Evolutionary conservation across 179 eudicot genomes (phyloP).

Genomic region (Silene vulgaris): DNA sequence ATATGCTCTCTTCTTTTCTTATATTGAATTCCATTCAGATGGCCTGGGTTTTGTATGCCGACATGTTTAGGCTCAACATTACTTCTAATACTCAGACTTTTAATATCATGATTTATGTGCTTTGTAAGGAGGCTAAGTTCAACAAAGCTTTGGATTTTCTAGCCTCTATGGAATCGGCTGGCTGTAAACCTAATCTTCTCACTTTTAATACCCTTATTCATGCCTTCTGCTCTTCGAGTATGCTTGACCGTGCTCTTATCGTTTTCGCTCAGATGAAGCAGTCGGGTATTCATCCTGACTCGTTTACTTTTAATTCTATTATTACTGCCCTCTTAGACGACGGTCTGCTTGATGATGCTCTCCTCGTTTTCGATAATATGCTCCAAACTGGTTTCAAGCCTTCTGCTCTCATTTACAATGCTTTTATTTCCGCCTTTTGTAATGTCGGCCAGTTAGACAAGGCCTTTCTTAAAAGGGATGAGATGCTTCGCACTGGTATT

Average conservation of each 20-base stretch:
- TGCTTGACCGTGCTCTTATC: conserved; percentile 43
- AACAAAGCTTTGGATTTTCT: conserved; percentile 59
- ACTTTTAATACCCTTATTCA: conserved; percentile 57
- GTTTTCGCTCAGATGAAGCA: conserved; percentile 48
- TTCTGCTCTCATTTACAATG: conserved; percentile 51
- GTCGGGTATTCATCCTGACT: conserved; percentile 58
- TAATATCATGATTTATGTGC: conserved; percentile 69
- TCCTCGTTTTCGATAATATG: conserved; percentile 38
- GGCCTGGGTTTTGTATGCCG: conserved; percentile 65
- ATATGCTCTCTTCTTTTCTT: conserved; percentile 52
- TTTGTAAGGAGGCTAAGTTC: conserved; percentile 69
- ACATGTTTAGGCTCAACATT: conserved; percentile 61
- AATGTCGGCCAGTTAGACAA: conserved; percentile 53
- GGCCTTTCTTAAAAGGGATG: conserved; percentile 52
- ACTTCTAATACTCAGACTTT: conserved; percentile 50
- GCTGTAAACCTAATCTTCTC: conserved; percentile 57
- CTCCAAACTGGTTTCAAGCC: conserved; percentile 41
- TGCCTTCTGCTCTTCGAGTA: conserved; percentile 53
- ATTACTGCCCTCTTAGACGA: conserved; percentile 49
- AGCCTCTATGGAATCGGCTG: conserved; percentile 50
- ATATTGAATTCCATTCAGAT: conserved; percentile 31
- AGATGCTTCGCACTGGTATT: conserved; percentile 52
- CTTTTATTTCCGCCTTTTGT: conserved; percentile 57
- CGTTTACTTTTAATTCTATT: conserved; percentile 49
- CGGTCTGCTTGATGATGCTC: conserved; percentile 51